Base-by-base conservation (phyloP, 352 stramenopile species). In the Blastocystis sp. region DNA sequence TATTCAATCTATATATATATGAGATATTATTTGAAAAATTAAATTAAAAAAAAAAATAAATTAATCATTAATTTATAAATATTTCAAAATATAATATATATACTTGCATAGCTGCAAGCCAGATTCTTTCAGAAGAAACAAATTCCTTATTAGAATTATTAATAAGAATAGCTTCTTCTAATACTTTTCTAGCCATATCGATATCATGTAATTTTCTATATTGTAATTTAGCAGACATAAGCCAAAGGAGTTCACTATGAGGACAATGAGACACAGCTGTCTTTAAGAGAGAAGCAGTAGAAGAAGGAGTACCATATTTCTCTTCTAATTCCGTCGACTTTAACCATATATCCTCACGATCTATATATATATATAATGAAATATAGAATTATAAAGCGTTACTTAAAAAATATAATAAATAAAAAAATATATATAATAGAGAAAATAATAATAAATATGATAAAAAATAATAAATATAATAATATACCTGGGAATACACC, bases 281-380 rank as follows among this genome's bases (percentile, higher is more conserved):
- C 32, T 86, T 75, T 4, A 97, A 68, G 10, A 95, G 66, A 47
- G 88, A 78, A 44, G 91, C 82, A 30, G 87, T 68, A 11, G 75
- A 79, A 40, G 82, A 79, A 2, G 74, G 67, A 9, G 77, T 78
- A 23, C 84, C 83, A 41, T 94, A 69, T 65, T 88, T 77, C 58
- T 93, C 89, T 69, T 99, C 91, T 32, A 99, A 70, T n/a, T 90
- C 77, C 11, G 93, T 78, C 6, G 87, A 83, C 52, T 86, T 80
- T 39, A 94, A 69, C 88, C 89, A 98, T 44, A 98, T n/a, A 6
- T 46, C 25, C 45, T 55, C 45, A 49, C 25, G 18, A 5, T 4
- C 45, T 55, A 4, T 30, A 76, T 18, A 74, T 84, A 43, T 91
- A 89, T 66, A 95, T 94, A 0, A 62, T 73, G 23, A 16, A 7